A percentile compares a stretch with the other conserved stretches of the same genome.
Conservation (phyloP, 202 grass and related monocot genomes). For the Saccharum hybrid region DNA sequence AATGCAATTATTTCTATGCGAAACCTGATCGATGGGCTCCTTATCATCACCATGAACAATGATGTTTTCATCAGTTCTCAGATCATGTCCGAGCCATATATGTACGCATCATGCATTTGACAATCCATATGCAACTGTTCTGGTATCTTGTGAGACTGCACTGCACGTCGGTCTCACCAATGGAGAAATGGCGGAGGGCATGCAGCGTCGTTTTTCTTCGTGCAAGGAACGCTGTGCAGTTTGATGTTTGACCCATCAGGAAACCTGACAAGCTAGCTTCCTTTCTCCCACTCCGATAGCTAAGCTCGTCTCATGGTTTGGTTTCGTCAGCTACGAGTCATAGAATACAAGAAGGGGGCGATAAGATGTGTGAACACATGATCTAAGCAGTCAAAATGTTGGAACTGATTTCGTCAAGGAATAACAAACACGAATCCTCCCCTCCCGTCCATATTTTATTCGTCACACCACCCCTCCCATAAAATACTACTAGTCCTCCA, state of each 20-base stretch:
- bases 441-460: background rate
- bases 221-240: background rate
- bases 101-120: conserved; percentile 34
- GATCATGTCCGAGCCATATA: background rate
- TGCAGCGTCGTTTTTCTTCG: conserved; percentile 12
- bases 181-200: conserved; percentile 11
- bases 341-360: background rate
- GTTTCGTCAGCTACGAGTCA: conserved; percentile 34
- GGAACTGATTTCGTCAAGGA: conserved; percentile 39
- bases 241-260: conserved; percentile 29
- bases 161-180: conserved; percentile 3
- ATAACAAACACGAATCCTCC: conserved; percentile 17
- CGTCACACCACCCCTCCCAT: background rate
- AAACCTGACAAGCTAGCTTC: conserved; percentile 9
- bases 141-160: conserved; percentile 11
- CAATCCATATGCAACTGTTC: conserved; percentile 10
- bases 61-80: conserved; percentile 10
- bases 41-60: background rate
- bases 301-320: conserved; percentile 21
- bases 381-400: conserved; percentile 56
- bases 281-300: background rate
- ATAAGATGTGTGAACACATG: conserved; percentile 58
- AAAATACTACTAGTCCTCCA: background rate
- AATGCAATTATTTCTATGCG: background rate
- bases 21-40: no score